Evolutionary conservation across 148 eudicot species (phyloP), one percentile per base, ranked within the genome.

Genomic region (Gaultheria prostrata): DNA sequence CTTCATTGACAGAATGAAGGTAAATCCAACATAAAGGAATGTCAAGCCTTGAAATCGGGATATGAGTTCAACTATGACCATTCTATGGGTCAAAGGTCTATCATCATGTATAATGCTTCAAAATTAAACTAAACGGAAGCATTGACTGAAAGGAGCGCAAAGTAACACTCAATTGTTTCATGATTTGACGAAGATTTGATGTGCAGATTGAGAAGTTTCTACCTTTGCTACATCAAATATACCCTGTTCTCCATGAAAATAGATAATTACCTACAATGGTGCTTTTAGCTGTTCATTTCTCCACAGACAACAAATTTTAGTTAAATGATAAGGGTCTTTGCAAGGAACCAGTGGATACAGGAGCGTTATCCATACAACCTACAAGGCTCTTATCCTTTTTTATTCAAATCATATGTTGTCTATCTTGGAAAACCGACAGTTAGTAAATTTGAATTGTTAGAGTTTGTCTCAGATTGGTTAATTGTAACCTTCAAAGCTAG

Each of bases 31-130:
- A 9, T 46, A 45, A 3, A 20, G 77, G 51, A 74, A 74, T 74
- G 12, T 74, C 77, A 74, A 74, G 30, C 13, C 50, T 73, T 74
- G 77, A 43, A 15, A 2, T 45, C 10, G 77, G 8, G 17, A 74
- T 46, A 18, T 28, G 77, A 74, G 76, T 72, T 72, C 20, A 72
- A 72, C 76, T 72, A 72, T 6, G 24, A 72, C 76, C 76, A 32
- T 72, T n/a, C 35, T 24, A 35, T 72, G 49, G 46, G 7, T 17
- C 74, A 28, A 32, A 72, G 76, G 24, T 35, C 76, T 72, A 35
- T 48, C 76, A 13, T 33, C 46, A 33, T 14, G 10, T 32, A 17
- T 71, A 69, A 69, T 6, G 75, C 33, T 70, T 1, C 15, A 17
- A 48, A 45, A 69, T 12, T 32, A 69, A 69, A 30, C 73, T 69